Percentiles rank a stretch among this genome's conserved stretches.
phyloP scores from a whole-genome alignment of 148 eudicot genomes.

The Rhododendron mucronatum region DNA sequence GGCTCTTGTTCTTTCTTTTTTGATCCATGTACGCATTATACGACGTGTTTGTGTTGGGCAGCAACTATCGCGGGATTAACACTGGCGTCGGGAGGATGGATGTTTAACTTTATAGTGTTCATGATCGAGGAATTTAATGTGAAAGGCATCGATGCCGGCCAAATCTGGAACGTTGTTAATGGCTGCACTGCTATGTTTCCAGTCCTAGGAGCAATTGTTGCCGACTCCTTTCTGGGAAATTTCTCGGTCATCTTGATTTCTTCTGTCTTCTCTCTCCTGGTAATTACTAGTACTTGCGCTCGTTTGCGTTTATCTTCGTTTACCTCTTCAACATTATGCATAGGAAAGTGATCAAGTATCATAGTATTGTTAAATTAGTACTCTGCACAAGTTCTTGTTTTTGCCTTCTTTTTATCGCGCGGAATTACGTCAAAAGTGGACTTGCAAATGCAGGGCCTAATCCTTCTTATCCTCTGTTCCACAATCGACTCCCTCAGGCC shows the following conservation, averaged over 20 bases:
- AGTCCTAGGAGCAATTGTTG: slow-evolving; percentile 33
- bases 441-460: slow-evolving; percentile 23
- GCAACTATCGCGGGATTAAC: slow-evolving; percentile 30
- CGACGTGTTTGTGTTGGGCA: not conserved
- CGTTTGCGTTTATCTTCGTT: no score
- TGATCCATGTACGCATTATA: not conserved
- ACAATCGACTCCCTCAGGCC: slow-evolving; percentile 26
- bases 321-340: no score
- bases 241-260: slow-evolving; percentile 39
- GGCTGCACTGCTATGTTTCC: slow-evolving; percentile 29
- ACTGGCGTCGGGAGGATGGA: slow-evolving; percentile 30
- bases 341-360: no score
- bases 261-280: slow-evolving; percentile 40
- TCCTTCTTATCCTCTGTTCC: slow-evolving; percentile 24
- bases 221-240: slow-evolving; percentile 44
- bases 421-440: not conserved
- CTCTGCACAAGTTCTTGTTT: not conserved
- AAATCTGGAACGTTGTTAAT: slow-evolving; percentile 21
- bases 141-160: slow-evolving; percentile 29
- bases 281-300: not conserved
- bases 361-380: not conserved
- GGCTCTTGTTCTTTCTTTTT: not conserved
- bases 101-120: slow-evolving; percentile 31
- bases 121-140: slow-evolving; percentile 32
- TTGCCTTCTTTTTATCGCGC: not conserved